Evolutionary conservation across 768 basidiomycete genomes (phyloP), one percentile per base, ranked within the genome.

Genomic region (Tulasnella calospora): DNA sequence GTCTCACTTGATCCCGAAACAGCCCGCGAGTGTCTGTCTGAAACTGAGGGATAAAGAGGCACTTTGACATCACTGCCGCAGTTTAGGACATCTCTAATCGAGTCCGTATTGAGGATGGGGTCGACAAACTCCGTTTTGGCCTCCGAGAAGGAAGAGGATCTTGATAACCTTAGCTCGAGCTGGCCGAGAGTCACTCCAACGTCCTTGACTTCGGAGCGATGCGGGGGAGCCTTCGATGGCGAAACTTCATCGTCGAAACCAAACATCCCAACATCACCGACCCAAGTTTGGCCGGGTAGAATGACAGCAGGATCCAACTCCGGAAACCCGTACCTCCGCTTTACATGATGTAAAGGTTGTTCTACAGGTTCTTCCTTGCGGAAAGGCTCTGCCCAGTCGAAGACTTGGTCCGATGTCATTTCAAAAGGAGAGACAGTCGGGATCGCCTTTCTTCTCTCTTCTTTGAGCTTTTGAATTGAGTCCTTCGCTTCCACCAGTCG

Each of bases 211-310:
- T 12, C 15, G 8, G 61, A 67, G 0, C 6, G 30, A 13, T 15
- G 61, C 13, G 13, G 30, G 5, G 61, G 30, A 13, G 4, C 21
- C 21, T 21, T 30, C 8, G n/a, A 33, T 33, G n/a, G 30, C n/a
- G 61, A 17, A 30, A 33, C 6, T 27, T 72, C 71, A 19, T 72
- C 71, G 21, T 72, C 38, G 19, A 72, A 72, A n/a, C 5, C 71
- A 27, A 72, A 72, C 71, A 72, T 72, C 38, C 71, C 71, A 13
- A 46, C 44, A 72, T 72, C 44, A 21, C 38, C 71, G 3, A 41
- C 71, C 71, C 71, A 72, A 23, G 71, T 72, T 21, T 72, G 71
- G 2, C 71, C 71, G 10, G 71, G 71, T 71, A 71, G 9, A 19
- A n/a, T 35, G 10, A 72, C 36, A 1, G 4, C 12, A 1, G 71